Conservation (phyloP, 106 monocot species). For the Phalaenopsis equestris region DNA sequence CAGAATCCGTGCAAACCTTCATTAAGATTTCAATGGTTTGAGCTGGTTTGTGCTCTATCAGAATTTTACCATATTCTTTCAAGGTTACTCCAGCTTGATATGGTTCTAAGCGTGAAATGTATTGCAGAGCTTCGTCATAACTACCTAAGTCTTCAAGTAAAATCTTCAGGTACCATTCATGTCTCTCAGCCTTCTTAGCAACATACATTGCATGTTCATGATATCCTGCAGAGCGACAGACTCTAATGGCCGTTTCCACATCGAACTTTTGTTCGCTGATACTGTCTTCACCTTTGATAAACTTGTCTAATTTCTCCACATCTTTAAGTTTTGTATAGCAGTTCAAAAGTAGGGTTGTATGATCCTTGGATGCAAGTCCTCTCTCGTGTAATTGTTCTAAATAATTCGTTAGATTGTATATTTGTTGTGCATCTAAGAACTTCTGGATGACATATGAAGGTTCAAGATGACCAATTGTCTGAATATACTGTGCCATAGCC, state of each 20-base stretch:
- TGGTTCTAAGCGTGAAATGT: slow-evolving; percentile 78
- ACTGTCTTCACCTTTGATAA: slow-evolving; percentile 83
- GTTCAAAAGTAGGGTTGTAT: slow-evolving; percentile 91
- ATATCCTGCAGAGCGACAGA: slow-evolving; percentile 92
- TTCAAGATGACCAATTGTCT: slow-evolving; percentile 90
- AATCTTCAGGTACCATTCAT: slow-evolving; percentile 95
- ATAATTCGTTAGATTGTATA: slow-evolving; percentile 92
- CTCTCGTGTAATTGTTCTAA: slow-evolving; percentile 85
- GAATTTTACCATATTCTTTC: slow-evolving; percentile 95
- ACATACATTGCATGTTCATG: slow-evolving; percentile 99
- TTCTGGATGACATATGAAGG: slow-evolving; percentile 99
- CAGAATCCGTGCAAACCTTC: slow-evolving; percentile 52
- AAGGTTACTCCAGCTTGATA: slow-evolving; percentile 80
- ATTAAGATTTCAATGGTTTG: slow-evolving; percentile 77
- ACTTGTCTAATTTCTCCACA: slow-evolving; percentile 91
- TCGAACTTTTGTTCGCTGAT: slow-evolving; percentile 82
- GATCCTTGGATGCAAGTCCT: slow-evolving; percentile 86
- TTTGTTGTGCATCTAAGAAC: slow-evolving; percentile 92
- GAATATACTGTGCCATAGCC: slow-evolving; percentile 92
- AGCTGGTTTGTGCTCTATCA: slow-evolving; percentile 71
- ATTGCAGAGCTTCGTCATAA: slow-evolving; percentile 74
- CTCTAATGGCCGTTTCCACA: slow-evolving; percentile 98
- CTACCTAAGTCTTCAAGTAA: slow-evolving; percentile 92
- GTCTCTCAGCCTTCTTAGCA: slow-evolving; percentile 80
- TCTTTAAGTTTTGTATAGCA: slow-evolving; percentile 98